Evolutionary conservation across 2,329 filamentous ascomycete species (phyloP).

Genomic region (Ceratocystis huliohia): DNA sequence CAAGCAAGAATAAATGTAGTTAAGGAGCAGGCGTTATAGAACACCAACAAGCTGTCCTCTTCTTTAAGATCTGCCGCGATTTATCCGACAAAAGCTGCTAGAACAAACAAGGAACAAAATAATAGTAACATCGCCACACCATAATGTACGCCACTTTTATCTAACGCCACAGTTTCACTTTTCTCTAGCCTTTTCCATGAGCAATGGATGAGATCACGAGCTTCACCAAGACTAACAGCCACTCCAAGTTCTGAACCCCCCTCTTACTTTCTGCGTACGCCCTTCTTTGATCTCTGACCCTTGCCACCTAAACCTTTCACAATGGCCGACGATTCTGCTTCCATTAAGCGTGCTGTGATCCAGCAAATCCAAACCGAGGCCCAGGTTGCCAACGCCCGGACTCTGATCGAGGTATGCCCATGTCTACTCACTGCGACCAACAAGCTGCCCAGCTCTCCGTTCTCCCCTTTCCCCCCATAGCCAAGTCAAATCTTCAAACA

Average conservation of each 20-base stretch:
- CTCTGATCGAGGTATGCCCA: slow-evolving; percentile 52
- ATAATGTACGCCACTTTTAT: neutral
- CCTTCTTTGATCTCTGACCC: neutral
- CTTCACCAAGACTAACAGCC: neutral
- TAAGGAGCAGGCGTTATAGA: neutral
- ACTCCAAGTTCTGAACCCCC: neutral
- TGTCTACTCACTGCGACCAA: neutral
- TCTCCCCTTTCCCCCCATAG: neutral
- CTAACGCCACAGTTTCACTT: slow-evolving; percentile 4
- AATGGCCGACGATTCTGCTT: slow-evolving; percentile 35
- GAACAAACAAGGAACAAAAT: neutral
- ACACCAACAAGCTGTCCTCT: slow-evolving; percentile 20
- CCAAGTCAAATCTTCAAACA: neutral
- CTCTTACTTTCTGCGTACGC: neutral
- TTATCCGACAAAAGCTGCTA: neutral
- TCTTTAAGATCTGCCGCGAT: slow-evolving; percentile 13
- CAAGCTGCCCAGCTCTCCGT: too few relatives aligned
- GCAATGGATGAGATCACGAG: neutral
- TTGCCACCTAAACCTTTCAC: neutral
- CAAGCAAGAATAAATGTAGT: neutral
- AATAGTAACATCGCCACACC: slow-evolving; percentile 2
- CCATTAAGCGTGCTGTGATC: slow-evolving; percentile 49
- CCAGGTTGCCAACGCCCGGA: slow-evolving; percentile 54
- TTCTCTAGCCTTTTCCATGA: slow-evolving; percentile 1
- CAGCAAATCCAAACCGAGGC: slow-evolving; percentile 51